phyloP scores from a whole-genome alignment of 352 stramenopile genomes.

The Thraustochytrium striatum region DNA sequence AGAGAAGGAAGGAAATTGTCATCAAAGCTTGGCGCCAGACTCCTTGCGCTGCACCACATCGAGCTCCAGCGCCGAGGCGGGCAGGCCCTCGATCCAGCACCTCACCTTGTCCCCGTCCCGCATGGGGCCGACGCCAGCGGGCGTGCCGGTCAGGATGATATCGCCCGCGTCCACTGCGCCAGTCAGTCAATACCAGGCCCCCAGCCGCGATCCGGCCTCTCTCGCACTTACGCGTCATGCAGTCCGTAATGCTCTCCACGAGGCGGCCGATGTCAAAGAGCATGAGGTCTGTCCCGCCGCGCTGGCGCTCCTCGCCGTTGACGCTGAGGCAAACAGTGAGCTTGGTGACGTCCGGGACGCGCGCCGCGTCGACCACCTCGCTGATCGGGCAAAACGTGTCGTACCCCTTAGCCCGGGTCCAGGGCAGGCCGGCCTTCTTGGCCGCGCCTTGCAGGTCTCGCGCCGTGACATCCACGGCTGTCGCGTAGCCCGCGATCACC shows the following conservation, averaged over 20 bases:
- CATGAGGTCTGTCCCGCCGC: not conserved
- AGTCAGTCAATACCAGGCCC: not conserved
- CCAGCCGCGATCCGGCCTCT: not conserved
- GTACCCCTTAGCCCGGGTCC: conserved; percentile 28
- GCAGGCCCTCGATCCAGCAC: conserved; percentile 9
- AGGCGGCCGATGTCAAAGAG: conserved; percentile 8
- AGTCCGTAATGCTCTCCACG: conserved; percentile 11
- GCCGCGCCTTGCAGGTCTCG: not conserved
- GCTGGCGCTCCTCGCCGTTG: conserved; percentile 39
- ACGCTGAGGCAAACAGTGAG: conserved; percentile 13
- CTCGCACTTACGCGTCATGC: conserved; percentile 5
- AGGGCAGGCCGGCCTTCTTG: conserved; percentile 22
- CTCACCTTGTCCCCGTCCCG: not conserved
- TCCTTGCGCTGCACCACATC: no score
- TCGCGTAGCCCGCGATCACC: not conserved
- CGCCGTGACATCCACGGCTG: conserved; percentile 21
- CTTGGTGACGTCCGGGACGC: not conserved
- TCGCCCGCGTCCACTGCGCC: not conserved
- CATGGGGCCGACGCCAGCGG: conserved; percentile 33
- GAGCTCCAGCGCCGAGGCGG: no score
- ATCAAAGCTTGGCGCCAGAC: no score
- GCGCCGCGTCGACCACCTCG: not conserved
- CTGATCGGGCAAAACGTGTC: conserved; percentile 31
- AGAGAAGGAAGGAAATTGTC: no score
- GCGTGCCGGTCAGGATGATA: conserved; percentile 32